Conservation (phyloP, 108 stramenopile species). For the Cyclostephanos invisitatus region DNA sequence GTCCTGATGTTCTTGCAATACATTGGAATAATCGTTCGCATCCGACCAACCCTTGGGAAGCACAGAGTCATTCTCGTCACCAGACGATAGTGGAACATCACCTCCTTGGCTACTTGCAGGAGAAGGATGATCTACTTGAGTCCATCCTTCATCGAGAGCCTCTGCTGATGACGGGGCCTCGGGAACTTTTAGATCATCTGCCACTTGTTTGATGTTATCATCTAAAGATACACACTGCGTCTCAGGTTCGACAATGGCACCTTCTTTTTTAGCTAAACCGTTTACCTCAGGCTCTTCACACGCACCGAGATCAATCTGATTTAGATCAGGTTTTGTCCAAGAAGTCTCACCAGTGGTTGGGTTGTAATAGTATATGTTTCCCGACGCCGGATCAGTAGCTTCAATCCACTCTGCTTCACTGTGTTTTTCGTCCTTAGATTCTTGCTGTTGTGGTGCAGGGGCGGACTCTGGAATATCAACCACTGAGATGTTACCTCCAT, state of each 20-base stretch:
- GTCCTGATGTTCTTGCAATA: background rate
- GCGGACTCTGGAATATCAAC: background rate
- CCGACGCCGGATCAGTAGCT: constrained; percentile 51
- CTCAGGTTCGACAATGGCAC: background rate
- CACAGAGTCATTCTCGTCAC: background rate
- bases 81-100: constrained; percentile 4
- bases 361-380: constrained; percentile 59
- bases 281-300: background rate
- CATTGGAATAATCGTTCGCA: background rate
- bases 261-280: background rate
- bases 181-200: background rate
- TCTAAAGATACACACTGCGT: background rate
- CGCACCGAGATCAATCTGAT: background rate
- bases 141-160: constrained; percentile 7
- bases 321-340: constrained; percentile 53
- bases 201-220: background rate
- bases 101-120: constrained; percentile 28
- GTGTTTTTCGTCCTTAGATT: background rate
- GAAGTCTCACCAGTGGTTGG: constrained; percentile 26
- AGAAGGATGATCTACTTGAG: constrained; percentile 8
- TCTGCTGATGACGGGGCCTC: background rate
- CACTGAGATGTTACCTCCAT: background rate
- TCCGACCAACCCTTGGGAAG: background rate
- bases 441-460: background rate
- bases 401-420: constrained; percentile 57